Base-by-base conservation (phyloP, 306 rosid species). In the Malus domestica region DNA sequence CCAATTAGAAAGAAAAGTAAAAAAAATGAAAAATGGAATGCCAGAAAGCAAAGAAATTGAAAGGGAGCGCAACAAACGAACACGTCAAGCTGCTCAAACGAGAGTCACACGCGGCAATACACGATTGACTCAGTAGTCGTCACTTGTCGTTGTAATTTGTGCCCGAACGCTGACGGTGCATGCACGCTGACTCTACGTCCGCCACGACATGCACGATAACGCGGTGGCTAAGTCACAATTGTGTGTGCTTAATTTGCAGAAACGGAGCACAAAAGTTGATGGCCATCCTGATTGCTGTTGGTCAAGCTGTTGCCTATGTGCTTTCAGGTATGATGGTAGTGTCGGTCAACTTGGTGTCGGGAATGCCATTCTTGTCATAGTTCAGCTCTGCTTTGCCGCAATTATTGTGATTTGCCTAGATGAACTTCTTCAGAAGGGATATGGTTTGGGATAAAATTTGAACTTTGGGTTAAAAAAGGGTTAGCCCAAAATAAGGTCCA, bases 331-430 rank as follows among this genome's bases (percentile, higher is more conserved):
- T 92, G 97, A 90, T 74, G 97, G 97, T 52, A 95, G 98, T 65
- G 98, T 95, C 52, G 90, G 93, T 78, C 98, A 95, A 79, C 98
- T 95, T 79, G 98, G 97, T 30, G 98, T 92, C 14, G 98, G 97
- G 54, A 95, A 90, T 86, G 97, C 96, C 5, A 85, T 95, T 79
- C 97, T 95, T 76, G 90, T 95, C 67, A 92, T 95, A 69, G 49
- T 90, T 68, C 98, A 92, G 85, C 96, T 95, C 49, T 95, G 92
- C 85, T 95, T 95, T 84, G 93, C 95, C 1, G 98, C 97, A 63
- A 88, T 95, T 64, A 93, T 95, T 80, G 98, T 95, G 58, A 95
- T 92, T 58, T 95, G 96, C 71, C 87, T 90, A 60, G 98, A 95
- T 70, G 97, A 95, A 76, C 98, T 95, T 74, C 97, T 95, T 80